Conservation (phyloP, 2,329 filamentous ascomycete species). For the Beauveria bassiana region DNA sequence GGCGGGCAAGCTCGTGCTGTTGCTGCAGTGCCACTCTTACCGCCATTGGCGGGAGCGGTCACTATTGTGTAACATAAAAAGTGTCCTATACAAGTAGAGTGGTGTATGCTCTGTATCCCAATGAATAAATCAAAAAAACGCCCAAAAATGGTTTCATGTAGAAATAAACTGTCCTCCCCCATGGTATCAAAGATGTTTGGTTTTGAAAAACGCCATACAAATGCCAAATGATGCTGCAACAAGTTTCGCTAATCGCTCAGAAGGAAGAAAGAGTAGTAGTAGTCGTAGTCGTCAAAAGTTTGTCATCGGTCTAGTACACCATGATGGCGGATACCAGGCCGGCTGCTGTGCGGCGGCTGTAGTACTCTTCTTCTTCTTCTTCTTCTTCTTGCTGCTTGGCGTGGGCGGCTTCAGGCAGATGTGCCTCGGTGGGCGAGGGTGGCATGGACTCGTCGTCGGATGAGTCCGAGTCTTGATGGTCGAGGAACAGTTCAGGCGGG, state of each 20-base stretch:
- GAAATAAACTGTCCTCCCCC: too few relatives aligned
- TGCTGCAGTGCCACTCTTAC: not conserved
- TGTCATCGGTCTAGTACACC: slow-evolving; percentile 38
- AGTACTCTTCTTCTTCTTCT: slow-evolving; percentile 44
- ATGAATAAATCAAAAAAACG: not conserved
- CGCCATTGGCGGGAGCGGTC: not conserved
- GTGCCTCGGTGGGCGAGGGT: slow-evolving; percentile 54
- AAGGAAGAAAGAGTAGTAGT: too few relatives aligned
- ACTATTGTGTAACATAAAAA: too few relatives aligned
- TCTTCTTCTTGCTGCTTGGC: slow-evolving; percentile 29
- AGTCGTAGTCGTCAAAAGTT: not conserved
- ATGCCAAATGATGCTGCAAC: slow-evolving; percentile 10
- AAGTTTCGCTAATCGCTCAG: not conserved
- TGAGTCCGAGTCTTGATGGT: slow-evolving; percentile 60
- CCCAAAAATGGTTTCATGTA: too few relatives aligned
- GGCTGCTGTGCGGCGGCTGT: slow-evolving; percentile 42
- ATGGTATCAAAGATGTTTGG: not conserved
- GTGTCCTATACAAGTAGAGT: not conserved
- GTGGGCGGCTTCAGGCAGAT: slow-evolving; percentile 46
- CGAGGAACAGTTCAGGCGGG: slow-evolving; percentile 62
- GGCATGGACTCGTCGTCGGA: slow-evolving; percentile 72
- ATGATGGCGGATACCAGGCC: slow-evolving; percentile 48
- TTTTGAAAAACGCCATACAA: slow-evolving; percentile 4
- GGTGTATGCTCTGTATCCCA: not conserved
- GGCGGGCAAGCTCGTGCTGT: not conserved